phyloP scores from a whole-genome alignment of 768 basidiomycete species.

The Lactarius akahatsu region DNA sequence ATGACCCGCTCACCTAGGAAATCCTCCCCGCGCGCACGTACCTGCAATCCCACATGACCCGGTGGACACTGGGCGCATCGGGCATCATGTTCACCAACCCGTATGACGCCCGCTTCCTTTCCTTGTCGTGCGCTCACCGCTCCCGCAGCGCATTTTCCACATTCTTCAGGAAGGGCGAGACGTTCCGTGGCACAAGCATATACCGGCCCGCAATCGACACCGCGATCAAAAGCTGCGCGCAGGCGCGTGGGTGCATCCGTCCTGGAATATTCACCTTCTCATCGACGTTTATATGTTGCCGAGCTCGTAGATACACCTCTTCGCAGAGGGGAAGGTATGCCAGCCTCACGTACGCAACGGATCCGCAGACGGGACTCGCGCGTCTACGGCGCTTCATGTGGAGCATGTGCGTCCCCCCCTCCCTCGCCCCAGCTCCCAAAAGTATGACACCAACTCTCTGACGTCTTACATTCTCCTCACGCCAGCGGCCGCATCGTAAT shows the following conservation, averaged over 20 bases:
- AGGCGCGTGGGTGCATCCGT: constrained; percentile 63
- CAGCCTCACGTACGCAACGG: constrained; percentile 57
- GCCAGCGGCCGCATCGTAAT: no score
- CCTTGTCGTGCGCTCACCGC: background rate
- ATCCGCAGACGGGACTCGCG: constrained; percentile 41
- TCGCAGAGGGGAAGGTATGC: constrained; percentile 81
- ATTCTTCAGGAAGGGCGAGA: constrained; percentile 90
- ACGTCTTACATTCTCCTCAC: no score
- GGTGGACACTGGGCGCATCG: constrained; percentile 91
- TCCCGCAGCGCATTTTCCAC: constrained; percentile 64
- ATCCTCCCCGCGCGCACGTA: constrained; percentile 67
- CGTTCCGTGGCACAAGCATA: constrained; percentile 85
- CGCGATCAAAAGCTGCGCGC: constrained; percentile 66
- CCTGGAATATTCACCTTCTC: background rate
- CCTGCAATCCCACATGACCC: constrained; percentile 55
- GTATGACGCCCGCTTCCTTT: constrained; percentile 38
- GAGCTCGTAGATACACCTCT: constrained; percentile 73
- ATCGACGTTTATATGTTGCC: background rate
- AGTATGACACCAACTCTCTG: background rate
- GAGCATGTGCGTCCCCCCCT: constrained; percentile 72
- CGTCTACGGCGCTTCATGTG: constrained; percentile 83
- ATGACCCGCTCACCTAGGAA: constrained; percentile 86
- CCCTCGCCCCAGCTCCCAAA: background rate
- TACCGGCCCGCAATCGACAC: constrained; percentile 53
- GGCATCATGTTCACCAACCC: constrained; percentile 95